Base-by-base conservation (phyloP, 352 stramenopile genomes). In the Phytopythium mirpurense region DNA sequence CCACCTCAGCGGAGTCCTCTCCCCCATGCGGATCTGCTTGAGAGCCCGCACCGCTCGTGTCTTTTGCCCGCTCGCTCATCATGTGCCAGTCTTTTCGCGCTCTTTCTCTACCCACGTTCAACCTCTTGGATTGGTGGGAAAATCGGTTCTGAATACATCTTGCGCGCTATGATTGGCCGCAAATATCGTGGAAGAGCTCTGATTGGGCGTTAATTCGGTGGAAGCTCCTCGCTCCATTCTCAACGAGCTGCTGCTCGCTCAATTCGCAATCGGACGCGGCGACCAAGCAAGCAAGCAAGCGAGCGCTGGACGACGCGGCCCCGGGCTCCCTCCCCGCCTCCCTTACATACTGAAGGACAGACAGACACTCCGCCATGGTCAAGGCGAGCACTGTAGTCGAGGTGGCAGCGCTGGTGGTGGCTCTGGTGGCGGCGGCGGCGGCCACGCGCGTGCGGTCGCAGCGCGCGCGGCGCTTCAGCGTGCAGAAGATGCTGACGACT, bases 381-480 rank as follows among this genome's bases (percentile, higher is more conserved):
- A 78, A 73, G 54, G 58, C 59, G 48, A 62, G 51, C 40, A 54
- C 32, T 19, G 59, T 73, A 12, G 54, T 85, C 21, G 73, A 85
- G 46, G 59, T 84, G 40, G 27, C 77, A 45, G 62, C 70, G 21
- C 54, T 89, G 40, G 67, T 74, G 43, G 53, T 59, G 27, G 67
- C 76, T 59, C 64, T 89, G 37, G 53, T 77, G 37, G 67, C 70
- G 46, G 70, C 76, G n/a, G 65, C 75, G 27, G 62, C 56, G 49
- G 64, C 68, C 51, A 79, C 77, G 37, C 72, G 68, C 48, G 57
- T 45, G 59, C 78, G 75, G 37, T 72, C 75, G 55, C 61, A 79
- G 60, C 65, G 70, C 34, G 60, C 57, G 32, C 67, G 68, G 58
- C 63, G 60, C 36, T 70, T 72, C 51, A 60, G 65, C 57, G 61